Percentiles rank a stretch among this genome's conserved stretches.
Conservation (phyloP, 352 stramenopile genomes). For the Globisporangium heterothallicum region DNA sequence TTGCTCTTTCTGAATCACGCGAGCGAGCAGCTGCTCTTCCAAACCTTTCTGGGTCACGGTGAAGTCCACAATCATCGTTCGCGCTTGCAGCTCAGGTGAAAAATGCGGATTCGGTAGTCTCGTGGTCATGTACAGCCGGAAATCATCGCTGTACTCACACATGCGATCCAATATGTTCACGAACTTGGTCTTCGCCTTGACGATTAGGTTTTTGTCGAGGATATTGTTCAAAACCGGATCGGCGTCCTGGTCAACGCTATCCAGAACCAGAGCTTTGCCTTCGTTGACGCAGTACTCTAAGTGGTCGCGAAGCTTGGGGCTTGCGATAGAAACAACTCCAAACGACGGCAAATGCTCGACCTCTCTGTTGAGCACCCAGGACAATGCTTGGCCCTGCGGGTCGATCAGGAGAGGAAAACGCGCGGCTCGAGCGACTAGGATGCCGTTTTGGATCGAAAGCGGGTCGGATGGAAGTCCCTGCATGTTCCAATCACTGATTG, state of each 20-base stretch:
- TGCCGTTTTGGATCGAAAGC: slow-evolving; percentile 89
- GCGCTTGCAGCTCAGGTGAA: slow-evolving; percentile 60
- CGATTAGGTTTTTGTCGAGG: slow-evolving; percentile 60
- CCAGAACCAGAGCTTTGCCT: slow-evolving; percentile 79
- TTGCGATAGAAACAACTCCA: slow-evolving; percentile 55
- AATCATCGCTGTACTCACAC: slow-evolving; percentile 63
- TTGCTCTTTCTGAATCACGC: slow-evolving; percentile 91
- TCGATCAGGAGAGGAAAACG: slow-evolving; percentile 88
- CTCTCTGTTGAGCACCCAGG: slow-evolving; percentile 82
- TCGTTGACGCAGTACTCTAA: slow-evolving; percentile 86
- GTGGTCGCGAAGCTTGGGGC: slow-evolving; percentile 73
- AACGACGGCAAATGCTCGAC: slow-evolving; percentile 47
- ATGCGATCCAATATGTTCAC: slow-evolving; percentile 66
- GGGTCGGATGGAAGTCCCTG: slow-evolving; percentile 83
- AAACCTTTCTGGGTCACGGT: slow-evolving; percentile 88
- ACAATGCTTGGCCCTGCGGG: slow-evolving; percentile 84
- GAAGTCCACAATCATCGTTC: slow-evolving; percentile 83
- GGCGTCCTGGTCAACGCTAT: slow-evolving; percentile 66
- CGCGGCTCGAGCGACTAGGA: slow-evolving; percentile 74
- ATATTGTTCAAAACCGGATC: slow-evolving; percentile 57
- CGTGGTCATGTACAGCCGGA: slow-evolving; percentile 65
- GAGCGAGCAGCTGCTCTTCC: slow-evolving; percentile 87
- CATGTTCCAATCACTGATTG: slow-evolving; percentile 85
- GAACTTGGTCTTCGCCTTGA: slow-evolving; percentile 56
- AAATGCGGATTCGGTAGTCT: slow-evolving; percentile 65